Conservation (phyloP, 179 eudicot species). For the Silene coronaria region DNA sequence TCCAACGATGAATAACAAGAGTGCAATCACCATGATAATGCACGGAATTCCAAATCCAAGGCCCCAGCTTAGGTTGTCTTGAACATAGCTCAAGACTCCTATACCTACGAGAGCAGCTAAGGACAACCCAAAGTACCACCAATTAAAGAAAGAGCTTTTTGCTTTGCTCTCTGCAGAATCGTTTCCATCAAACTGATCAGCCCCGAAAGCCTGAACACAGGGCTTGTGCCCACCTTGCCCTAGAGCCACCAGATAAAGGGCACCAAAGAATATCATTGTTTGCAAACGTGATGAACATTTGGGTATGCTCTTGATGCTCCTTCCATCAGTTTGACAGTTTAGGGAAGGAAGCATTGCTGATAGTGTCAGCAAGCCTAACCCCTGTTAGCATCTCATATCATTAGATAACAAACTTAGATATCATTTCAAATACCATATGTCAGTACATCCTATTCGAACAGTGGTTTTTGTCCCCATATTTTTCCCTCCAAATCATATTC, state of each 20-base stretch:
- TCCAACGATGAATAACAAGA: constrained; percentile 51
- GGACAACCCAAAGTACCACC: constrained; percentile 58
- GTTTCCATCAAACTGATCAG: constrained; percentile 69
- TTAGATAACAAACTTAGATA: not conserved
- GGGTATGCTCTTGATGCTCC: not conserved
- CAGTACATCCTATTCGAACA: too few relatives aligned
- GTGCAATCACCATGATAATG: constrained; percentile 47
- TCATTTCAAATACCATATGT: too few relatives aligned
- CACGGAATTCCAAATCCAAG: constrained; percentile 82
- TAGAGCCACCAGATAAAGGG: constrained; percentile 37
- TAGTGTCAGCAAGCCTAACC: constrained; percentile 52
- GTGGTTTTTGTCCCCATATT: too few relatives aligned
- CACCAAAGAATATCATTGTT: constrained; percentile 22
- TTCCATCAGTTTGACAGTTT: constrained; percentile 23
- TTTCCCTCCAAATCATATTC: too few relatives aligned
- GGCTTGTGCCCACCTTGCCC: constrained; percentile 78
- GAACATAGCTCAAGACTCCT: constrained; percentile 49
- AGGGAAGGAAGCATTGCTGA: constrained; percentile 47
- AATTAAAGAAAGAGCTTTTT: constrained; percentile 78
- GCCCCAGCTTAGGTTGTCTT: constrained; percentile 70
- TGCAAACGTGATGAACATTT: constrained; percentile 36
- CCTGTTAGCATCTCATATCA: constrained; percentile 32
- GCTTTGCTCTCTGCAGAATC: constrained; percentile 47
- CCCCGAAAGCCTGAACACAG: constrained; percentile 80
- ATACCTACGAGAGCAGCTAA: constrained; percentile 31